Percentiles rank a stretch among this genome's conserved stretches.
Evolutionary conservation across 352 stramenopile genomes (phyloP).

Genomic region (Aphanomyces cochlioides): DNA sequence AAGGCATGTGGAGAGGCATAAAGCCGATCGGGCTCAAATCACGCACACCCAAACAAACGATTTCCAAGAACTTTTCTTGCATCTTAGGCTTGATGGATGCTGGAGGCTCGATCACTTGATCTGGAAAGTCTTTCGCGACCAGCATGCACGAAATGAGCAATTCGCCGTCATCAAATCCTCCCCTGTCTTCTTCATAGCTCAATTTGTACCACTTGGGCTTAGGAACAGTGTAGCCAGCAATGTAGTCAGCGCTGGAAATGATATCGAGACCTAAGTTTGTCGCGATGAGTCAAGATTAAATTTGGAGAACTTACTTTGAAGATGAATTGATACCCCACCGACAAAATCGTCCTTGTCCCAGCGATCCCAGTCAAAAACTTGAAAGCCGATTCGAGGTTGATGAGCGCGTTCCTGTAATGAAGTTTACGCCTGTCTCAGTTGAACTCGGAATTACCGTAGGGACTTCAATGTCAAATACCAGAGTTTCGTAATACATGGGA

Average conservation of each 20-base stretch:
- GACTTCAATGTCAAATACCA: constrained; percentile 69
- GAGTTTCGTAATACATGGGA: constrained; percentile 82
- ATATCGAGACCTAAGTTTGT: constrained; percentile 55
- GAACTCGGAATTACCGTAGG: constrained; percentile 32
- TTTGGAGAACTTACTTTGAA: constrained; percentile 9
- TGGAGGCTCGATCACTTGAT: constrained; percentile 52
- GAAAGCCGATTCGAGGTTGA: constrained; percentile 64
- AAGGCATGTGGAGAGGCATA: constrained; percentile 79
- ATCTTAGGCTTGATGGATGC: constrained; percentile 54
- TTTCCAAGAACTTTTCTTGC: constrained; percentile 71
- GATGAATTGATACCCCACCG: constrained; percentile 36
- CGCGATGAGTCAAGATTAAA: constrained; percentile 37
- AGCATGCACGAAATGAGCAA: constrained; percentile 75
- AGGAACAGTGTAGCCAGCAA: constrained; percentile 52
- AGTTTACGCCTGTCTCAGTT: not conserved
- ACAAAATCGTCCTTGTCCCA: constrained; percentile 74
- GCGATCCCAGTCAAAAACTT: constrained; percentile 74
- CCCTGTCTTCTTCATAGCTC: constrained; percentile 40
- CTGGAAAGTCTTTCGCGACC: constrained; percentile 61
- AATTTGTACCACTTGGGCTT: constrained; percentile 73
- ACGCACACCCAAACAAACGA: constrained; percentile 74
- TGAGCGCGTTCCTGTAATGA: constrained; percentile 45
- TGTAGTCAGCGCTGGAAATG: constrained; percentile 57
- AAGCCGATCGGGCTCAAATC: constrained; percentile 75
- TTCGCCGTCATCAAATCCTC: constrained; percentile 67